Base-by-base conservation (phyloP, 2,329 filamentous ascomycete genomes). In the Hymenoscyphus scutula region DNA sequence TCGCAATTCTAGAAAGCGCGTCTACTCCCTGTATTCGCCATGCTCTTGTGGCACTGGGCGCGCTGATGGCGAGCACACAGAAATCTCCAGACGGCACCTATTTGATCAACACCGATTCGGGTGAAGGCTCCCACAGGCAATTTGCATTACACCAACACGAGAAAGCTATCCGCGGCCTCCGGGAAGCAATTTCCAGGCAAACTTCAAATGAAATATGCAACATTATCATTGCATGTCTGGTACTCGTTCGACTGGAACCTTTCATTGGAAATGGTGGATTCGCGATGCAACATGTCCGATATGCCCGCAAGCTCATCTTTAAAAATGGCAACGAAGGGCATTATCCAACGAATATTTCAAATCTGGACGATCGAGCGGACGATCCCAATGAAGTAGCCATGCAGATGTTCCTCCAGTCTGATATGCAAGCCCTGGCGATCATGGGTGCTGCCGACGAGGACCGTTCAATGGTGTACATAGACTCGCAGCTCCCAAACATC, bases 381-480 rank as follows among this genome's bases (percentile, higher is more conserved):
- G 75, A 5, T 25, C 45, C 58, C 10, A 83, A 86, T 65, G 79
- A 84, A 58, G 83, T 86, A 66, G 77, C 87, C n/a, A 77, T 83
- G 8, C 80, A 81, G 57, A 84, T 87, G 77, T 86, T 87, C 67
- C 85, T 82, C 1, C 79, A 84, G 4, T 76, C 87, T 1, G 84
- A 84, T 5, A 84, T 87, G 51, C 84, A 69, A 57, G 64, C 65
- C 5, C 51, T 68, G 8, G 63, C 48, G 15, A 55, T 63, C 15
- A 66, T 65, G 45, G 67, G 69, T 10, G n/a, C 45, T 51, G 58
- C 64, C 38, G 60, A 86, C 70, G 84, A 84, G 53, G 86, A 86
- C 68, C 85, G 84, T 0, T 86, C 87, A 66, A 84, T 86, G 68
- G 82, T 87, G 81, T 83, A 83, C 45, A 86, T 87, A 67, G 83